Conservation (phyloP, 108 stramenopile genomes). For the Stephanodiscus minutulus region DNA sequence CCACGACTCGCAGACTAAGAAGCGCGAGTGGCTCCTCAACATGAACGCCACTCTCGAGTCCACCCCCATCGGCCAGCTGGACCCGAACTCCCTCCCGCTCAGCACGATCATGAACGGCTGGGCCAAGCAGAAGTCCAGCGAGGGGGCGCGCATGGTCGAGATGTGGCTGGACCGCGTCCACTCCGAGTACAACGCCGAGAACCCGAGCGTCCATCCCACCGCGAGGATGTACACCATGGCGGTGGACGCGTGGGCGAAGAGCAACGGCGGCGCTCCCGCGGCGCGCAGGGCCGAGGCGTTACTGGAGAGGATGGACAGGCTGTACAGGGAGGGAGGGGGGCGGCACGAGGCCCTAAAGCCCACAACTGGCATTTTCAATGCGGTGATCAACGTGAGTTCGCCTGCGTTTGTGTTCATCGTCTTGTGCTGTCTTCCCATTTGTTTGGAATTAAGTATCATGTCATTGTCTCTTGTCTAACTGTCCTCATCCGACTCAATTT, state of each 20-base stretch:
- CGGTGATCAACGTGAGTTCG: slow-evolving; percentile 56
- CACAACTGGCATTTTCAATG: slow-evolving; percentile 86
- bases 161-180: slow-evolving; percentile 77
- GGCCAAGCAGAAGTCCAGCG: slow-evolving; percentile 81
- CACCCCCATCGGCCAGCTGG: slow-evolving; percentile 68
- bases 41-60: slow-evolving; percentile 78
- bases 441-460: not conserved
- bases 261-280: slow-evolving; percentile 72
- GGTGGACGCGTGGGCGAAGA: slow-evolving; percentile 89
- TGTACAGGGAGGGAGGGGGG: slow-evolving; percentile 59
- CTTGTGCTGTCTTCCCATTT: not conserved
- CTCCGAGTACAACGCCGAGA: slow-evolving; percentile 69
- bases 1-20: slow-evolving; percentile 62
- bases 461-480: not conserved
- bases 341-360: slow-evolving; percentile 69
- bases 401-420: not conserved
- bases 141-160: slow-evolving; percentile 85
- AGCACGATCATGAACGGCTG: slow-evolving; percentile 84
- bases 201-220: slow-evolving; percentile 58
- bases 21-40: slow-evolving; percentile 79
- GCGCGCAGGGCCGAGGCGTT: slow-evolving; percentile 81
- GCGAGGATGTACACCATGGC: slow-evolving; percentile 89
- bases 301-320: slow-evolving; percentile 72
- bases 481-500: not conserved
- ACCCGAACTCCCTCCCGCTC: slow-evolving; percentile 69